Evolutionary conservation across 176 grass and related monocot species (phyloP), one percentile per base, ranked within the genome.

Genomic region (Hyparrhenia diplandra): DNA sequence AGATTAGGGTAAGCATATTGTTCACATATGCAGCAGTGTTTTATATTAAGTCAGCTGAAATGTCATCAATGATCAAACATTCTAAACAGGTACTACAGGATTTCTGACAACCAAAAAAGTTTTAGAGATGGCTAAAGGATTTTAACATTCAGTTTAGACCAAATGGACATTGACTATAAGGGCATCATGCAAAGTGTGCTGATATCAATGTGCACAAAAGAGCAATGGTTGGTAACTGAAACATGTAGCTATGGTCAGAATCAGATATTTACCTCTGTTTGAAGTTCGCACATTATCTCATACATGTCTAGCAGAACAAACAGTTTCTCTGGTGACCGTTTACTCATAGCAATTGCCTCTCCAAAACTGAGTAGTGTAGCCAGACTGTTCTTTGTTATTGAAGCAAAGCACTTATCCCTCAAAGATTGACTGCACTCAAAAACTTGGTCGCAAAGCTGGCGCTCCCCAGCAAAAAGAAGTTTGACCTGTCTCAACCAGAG

Each of bases 261-360:
- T 23, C 8, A 73, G 67, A 82, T 67, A 85, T 45, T 81, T 93
- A 95, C 96, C 87, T 99, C 96, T 25, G 85, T 86, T 87, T 95
- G 96, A 82, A 99, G 90, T 82, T 99, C 96, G 30, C 87, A 92
- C 96, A 99, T 93, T 71, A 99, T 94, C 77, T 93, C 96, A 11
- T 99, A 99, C 96, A 99, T 99, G 81, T 99, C 96, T 66, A 99
- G 86, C 8, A 99, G 85, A 68, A 99, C 92, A 70, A 99, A 95
- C 2, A 99, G 67, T 71, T 99, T 99, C 85, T 99, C 96, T 51
- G 89, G 96, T 30, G 96, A 99, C 43, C 96, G 89, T 84, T 95
- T 99, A 86, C 96, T 95, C 81, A 90, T 99, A 84, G 96, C 88
- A 88, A 99, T 92, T 8, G 96, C 96, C 82, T 99, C 96, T 62